These are phyloP conservation scores for Nepenthes gracilis DNA, from an alignment of 148 eudicot genomes.

Conservation along the genomic window DNA sequence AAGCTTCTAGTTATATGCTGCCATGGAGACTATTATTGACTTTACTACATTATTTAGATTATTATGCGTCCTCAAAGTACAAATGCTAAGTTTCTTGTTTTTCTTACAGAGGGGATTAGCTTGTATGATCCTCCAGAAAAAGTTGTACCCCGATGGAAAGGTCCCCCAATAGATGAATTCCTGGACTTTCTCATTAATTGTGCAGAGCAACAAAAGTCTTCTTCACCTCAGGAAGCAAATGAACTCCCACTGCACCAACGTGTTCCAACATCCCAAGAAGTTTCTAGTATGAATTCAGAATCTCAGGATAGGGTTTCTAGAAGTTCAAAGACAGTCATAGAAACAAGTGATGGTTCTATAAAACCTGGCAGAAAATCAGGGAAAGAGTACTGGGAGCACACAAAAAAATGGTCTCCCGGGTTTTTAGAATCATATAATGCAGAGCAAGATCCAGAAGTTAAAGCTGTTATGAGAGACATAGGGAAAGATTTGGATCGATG, in stretches of 20 bases:
- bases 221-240: conserved; percentile 16
- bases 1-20: no score
- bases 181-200: conserved; percentile 38
- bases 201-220: conserved; percentile 9
- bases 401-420: conserved; percentile 88
- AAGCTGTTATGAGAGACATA: conserved; percentile 68
- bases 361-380: conserved; percentile 71
- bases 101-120: conserved; percentile 72
- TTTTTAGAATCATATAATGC: conserved; percentile 73
- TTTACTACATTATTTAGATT: no score
- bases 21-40: no score
- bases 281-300: conserved; percentile 15
- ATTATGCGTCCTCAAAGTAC: no score
- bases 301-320: conserved; percentile 11
- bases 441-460: conserved; percentile 69
- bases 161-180: conserved; percentile 54
- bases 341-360: conserved; percentile 77
- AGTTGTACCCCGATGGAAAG: conserved; percentile 84
- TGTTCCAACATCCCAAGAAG: conserved; percentile 9
- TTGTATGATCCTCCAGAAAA: conserved; percentile 88
- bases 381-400: conserved; percentile 87
- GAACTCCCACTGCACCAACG: conserved; percentile 19
- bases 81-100: not conserved
- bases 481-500: conserved; percentile 94
- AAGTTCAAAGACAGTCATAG: conserved; percentile 52